Conservation (phyloP, 345 rosid genomes). For the Mercurialis annua region DNA sequence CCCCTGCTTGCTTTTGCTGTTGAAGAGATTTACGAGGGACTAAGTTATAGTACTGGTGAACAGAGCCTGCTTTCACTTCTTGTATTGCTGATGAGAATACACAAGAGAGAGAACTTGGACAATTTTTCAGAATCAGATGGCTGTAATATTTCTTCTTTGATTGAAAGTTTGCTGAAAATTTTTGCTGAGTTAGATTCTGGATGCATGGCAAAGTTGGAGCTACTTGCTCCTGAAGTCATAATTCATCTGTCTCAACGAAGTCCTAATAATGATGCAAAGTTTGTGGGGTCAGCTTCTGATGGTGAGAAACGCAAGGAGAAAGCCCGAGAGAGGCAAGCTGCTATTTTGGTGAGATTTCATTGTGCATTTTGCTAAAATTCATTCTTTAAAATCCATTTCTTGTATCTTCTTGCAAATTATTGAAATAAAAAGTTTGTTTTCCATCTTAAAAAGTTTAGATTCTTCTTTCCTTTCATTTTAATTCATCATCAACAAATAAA, state of each 20-base stretch:
- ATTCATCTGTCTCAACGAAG: conserved; percentile 35
- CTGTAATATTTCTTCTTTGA: conserved; percentile 65
- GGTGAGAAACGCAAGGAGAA: conserved; percentile 74
- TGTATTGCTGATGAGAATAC: conserved; percentile 66
- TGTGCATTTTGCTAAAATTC: neutral
- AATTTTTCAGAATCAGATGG: conserved; percentile 56
- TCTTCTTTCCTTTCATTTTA: neutral
- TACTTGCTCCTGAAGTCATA: conserved; percentile 75
- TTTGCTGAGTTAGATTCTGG: conserved; percentile 66
- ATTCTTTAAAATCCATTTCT: neutral
- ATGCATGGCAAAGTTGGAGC: conserved; percentile 62
- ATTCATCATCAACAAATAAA: neutral
- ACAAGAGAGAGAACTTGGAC: conserved; percentile 45
- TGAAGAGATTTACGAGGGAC: conserved; percentile 58
- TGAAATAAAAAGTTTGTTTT: neutral
- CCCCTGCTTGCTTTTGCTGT: conserved; percentile 55
- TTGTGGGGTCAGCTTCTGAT: conserved; percentile 41
- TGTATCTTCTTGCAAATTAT: neutral
- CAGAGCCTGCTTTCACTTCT: conserved; percentile 87
- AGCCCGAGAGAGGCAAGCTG: conserved; percentile 89
- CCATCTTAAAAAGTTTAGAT: neutral
- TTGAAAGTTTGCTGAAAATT: conserved; percentile 67
- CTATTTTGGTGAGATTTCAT: conserved; percentile 63
- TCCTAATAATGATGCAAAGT: conserved; percentile 28
- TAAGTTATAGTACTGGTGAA: conserved; percentile 44